Evolutionary conservation across 2,329 filamentous ascomycete species (phyloP), one percentile per base, ranked within the genome.

Genomic region (Cladosporium sp.): DNA sequence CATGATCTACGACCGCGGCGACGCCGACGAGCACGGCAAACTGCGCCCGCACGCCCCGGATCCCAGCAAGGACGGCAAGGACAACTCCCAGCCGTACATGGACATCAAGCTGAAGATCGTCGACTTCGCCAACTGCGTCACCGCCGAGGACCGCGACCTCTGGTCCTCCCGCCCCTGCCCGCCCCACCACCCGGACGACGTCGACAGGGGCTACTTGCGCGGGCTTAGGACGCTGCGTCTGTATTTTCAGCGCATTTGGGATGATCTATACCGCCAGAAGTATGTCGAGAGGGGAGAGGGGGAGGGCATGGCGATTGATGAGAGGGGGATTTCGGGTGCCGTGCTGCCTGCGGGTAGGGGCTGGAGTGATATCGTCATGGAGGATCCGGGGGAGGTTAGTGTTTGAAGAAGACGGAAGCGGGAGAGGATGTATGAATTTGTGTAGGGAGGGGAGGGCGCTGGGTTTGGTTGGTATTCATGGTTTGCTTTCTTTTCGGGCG

Each of bases 81-180:
- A 79, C 41, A 47, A 61, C 53, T 51, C 60, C 43, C 57, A 52
- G 38, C 56, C 55, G 3, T 64, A 64, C 48, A 51, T 52, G 7
- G 60, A 65, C 58, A 91, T 95, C 64, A 88, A 96, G 68, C 84
- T 99, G 72, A 96, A 96, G 70, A 95, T 99, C 68, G 92, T 96
- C 51, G 93, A 99, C 69, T 99, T 99, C 73, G 93, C 93, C 56
- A 99, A 99, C 67, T 96, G 92, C 64, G 85, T 97, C 30, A 97
- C 91, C 1, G 88, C 89, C 3, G 86, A 93, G 58, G 90, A 96
- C 62, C 70, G 83, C 9, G 76, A 82, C 53, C 43, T 59, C 22
- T 51, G 62, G 18, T 27, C 52, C 11, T 41, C 51, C 17, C 63
- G 62, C 36, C 71, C 75, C 15, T 96, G 92, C 60, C 93, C 93